Evolutionary conservation across 2,329 filamentous ascomycete species (phyloP).

Genomic region (Cladorrhinum sp.): DNA sequence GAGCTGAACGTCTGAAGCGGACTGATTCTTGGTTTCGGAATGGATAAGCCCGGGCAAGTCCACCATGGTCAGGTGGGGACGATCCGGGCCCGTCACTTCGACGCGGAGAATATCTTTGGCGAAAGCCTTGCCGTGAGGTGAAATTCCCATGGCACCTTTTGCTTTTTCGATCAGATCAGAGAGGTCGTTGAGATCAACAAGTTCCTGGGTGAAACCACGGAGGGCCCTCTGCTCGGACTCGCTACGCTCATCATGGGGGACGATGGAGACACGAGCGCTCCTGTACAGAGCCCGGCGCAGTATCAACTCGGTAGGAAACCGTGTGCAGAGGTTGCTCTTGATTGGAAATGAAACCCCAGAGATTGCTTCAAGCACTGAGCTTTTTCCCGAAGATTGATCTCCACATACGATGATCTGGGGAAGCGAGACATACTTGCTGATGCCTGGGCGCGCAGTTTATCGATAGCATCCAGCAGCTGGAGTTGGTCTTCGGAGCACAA

Average conservation of each 20-base stretch:
- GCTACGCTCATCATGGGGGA: constrained; percentile 19
- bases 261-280: constrained; percentile 23
- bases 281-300: constrained; percentile 18
- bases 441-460: constrained; percentile 36
- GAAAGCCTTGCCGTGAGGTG: constrained; percentile 33
- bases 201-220: constrained; percentile 12
- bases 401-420: constrained; percentile 37
- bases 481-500: constrained; percentile 25
- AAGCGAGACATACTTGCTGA: constrained; percentile 39
- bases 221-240: constrained; percentile 18
- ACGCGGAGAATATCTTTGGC: constrained; percentile 40
- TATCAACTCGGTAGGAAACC: constrained; percentile 25
- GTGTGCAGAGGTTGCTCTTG: constrained; percentile 24
- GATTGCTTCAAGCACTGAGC: constrained; percentile 25
- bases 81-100: constrained; percentile 40
- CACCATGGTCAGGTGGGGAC: constrained; percentile 51
- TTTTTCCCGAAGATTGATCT: constrained; percentile 20
- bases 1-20: constrained; percentile 36
- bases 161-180: constrained; percentile 31
- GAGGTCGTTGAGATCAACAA: constrained; percentile 18
- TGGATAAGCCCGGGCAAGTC: constrained; percentile 52
- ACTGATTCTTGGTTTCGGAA: constrained; percentile 39
- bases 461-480: constrained; percentile 37
- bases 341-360: constrained; percentile 23
- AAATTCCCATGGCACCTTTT: constrained; percentile 44